These are phyloP conservation scores for Plasmodium berghei DNA, from an alignment of 169 alveolate genomes.

Conservation along the genomic window DNA sequence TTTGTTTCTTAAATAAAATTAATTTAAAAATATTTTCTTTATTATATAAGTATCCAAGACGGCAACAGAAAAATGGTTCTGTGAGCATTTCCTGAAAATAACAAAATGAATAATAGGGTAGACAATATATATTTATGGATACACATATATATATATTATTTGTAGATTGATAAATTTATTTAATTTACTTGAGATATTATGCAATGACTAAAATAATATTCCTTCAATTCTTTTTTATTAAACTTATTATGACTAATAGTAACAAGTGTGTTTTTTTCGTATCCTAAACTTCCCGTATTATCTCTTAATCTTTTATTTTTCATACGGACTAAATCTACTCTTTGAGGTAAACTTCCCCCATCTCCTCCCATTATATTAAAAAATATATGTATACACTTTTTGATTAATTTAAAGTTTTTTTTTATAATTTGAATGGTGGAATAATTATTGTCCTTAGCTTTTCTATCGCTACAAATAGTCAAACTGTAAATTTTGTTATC, in stretches of 20 bases:
- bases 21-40: conserved; percentile 37
- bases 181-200: conserved; percentile 51
- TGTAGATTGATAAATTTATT: background rate
- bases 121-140: background rate
- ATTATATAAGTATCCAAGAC: conserved; percentile 61
- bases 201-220: conserved; percentile 55
- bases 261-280: conserved; percentile 66
- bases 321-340: conserved; percentile 71
- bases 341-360: conserved; percentile 74
- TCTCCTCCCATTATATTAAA: conserved; percentile 64
- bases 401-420: background rate
- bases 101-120: background rate
- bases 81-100: conserved; percentile 33
- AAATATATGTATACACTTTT: background rate
- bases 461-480: no score
- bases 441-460: no score
- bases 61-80: conserved; percentile 72
- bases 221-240: conserved; percentile 47
- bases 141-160: background rate
- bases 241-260: conserved; percentile 28
- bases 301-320: conserved; percentile 61
- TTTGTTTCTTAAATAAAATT: conserved; percentile 36
- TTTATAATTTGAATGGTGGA: no score
- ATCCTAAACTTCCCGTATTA: conserved; percentile 70
- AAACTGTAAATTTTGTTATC: no score